Percentiles rank a stretch among this genome's conserved stretches.
Evolutionary conservation across 2,329 filamentous ascomycete species (phyloP).

Genomic region (Hypoxylon sp.): DNA sequence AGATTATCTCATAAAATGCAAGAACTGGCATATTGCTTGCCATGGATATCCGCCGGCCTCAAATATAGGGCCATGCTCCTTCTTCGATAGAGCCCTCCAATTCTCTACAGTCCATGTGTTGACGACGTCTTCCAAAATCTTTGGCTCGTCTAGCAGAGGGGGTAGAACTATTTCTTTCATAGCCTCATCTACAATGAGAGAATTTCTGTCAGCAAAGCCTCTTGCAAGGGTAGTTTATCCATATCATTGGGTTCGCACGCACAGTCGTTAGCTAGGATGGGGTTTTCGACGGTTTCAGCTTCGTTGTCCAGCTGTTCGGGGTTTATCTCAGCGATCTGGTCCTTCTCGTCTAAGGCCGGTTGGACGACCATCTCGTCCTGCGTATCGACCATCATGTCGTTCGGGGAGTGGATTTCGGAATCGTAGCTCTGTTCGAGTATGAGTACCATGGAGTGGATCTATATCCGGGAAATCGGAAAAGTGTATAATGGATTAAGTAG

Average conservation of each 20-base stretch:
- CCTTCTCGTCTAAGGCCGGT: slow-evolving; percentile 62
- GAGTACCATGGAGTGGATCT: slow-evolving; percentile 39
- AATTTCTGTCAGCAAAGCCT: slow-evolving; percentile 45
- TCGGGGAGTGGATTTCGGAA: slow-evolving; percentile 64
- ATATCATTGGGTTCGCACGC: slow-evolving; percentile 49
- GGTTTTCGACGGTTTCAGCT: slow-evolving; percentile 61
- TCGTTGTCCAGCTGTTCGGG: slow-evolving; percentile 65
- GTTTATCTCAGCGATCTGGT: slow-evolving; percentile 66
- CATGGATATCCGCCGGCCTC: slow-evolving; percentile 89
- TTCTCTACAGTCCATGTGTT: slow-evolving; percentile 89
- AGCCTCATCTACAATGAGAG: slow-evolving; percentile 73
- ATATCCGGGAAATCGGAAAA: slow-evolving; percentile 1
- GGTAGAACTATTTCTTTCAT: slow-evolving; percentile 86
- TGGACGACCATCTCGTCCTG: slow-evolving; percentile 66
- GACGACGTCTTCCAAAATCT: slow-evolving; percentile 79
- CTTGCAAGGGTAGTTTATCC: background rate
- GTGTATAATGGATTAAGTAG: slow-evolving; percentile 11
- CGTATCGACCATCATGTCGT: slow-evolving; percentile 68
- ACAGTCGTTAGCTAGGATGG: slow-evolving; percentile 67
- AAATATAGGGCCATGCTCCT: slow-evolving; percentile 90
- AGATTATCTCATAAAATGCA: slow-evolving; percentile 7
- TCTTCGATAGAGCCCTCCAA: slow-evolving; percentile 81
- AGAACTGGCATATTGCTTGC: slow-evolving; percentile 61
- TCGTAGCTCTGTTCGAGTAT: slow-evolving; percentile 61
- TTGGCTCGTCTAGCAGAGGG: slow-evolving; percentile 79